These are phyloP conservation scores for Platanus orientalis DNA, from an alignment of 164 flowering plant genomes.

Conservation along the genomic window DNA sequence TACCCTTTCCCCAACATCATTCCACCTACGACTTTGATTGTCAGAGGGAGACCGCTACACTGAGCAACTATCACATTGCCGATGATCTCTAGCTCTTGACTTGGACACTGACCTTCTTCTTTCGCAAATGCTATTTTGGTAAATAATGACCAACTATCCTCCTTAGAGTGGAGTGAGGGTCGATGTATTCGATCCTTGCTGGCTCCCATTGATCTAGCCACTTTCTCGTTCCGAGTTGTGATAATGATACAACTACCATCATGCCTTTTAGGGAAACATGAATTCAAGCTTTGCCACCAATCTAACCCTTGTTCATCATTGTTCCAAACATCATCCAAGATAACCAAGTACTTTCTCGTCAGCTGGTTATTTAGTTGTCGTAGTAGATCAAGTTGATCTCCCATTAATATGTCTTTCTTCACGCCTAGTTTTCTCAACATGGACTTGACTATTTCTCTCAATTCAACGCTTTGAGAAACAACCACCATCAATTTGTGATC, in stretches of 20 bases:
- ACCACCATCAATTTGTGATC: too few relatives aligned
- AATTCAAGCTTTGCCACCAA: background rate
- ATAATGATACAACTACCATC: constrained; percentile 1
- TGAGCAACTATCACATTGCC: background rate
- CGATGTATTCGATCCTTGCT: background rate
- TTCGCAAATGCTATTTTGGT: too few relatives aligned
- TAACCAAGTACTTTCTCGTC: background rate
- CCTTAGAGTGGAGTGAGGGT: background rate
- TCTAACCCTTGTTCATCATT: background rate
- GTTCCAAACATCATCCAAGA: constrained; percentile 8
- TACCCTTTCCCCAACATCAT: constrained; percentile 3
- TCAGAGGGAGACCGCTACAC: constrained; percentile 4
- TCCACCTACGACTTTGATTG: constrained; percentile 2
- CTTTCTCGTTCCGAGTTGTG: too few relatives aligned
- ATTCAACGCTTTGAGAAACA: too few relatives aligned
- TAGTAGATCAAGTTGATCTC: too few relatives aligned
- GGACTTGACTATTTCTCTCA: too few relatives aligned
- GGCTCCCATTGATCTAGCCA: too few relatives aligned
- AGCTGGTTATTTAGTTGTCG: too few relatives aligned
- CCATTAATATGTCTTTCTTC: too few relatives aligned
- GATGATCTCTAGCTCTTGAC: background rate
- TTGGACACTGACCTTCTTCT: background rate
- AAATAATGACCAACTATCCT: constrained; percentile 8
- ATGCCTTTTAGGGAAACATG: background rate
- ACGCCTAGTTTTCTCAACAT: too few relatives aligned